A percentile compares a stretch with the other conserved stretches of the same genome.
These are phyloP conservation scores for Mortierella sp. DNA, from an alignment of 371 early-diverging fungal species.

Conservation along the genomic window DNA sequence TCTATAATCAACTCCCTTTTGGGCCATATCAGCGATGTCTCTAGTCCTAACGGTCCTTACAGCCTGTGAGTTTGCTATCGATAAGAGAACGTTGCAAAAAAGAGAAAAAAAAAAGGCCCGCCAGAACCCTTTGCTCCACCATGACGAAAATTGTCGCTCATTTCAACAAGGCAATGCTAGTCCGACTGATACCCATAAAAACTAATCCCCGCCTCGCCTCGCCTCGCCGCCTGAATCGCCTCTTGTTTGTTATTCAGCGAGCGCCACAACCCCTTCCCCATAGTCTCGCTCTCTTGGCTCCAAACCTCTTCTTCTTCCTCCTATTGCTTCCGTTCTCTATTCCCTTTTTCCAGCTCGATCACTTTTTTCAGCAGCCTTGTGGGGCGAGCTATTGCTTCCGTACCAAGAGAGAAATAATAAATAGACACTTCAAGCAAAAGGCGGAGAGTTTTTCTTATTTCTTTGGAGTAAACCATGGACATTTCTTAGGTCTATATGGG, in stretches of 20 bases:
- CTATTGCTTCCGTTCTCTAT: background rate
- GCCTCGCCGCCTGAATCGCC: background rate
- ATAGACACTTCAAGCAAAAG: background rate
- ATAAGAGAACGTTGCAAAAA: too few relatives aligned
- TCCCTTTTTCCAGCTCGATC: background rate
- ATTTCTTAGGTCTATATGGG: background rate
- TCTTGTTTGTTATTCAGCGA: background rate
- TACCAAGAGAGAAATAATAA: background rate
- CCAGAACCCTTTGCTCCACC: background rate
- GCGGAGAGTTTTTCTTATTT: background rate
- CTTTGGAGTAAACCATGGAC: background rate
- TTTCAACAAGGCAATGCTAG: too few relatives aligned
- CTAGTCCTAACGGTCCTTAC: too few relatives aligned
- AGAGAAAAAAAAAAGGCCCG: too few relatives aligned
- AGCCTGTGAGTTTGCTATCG: too few relatives aligned
- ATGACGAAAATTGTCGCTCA: too few relatives aligned
- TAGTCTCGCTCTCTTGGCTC: background rate
- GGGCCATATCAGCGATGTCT: too few relatives aligned
- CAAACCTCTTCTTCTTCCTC: background rate
- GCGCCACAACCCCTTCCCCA: background rate
- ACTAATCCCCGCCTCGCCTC: background rate
- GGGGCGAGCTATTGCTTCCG: background rate
- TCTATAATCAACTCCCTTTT: too few relatives aligned
- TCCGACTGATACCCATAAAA: background rate
- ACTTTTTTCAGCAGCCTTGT: background rate